Base-by-base conservation (phyloP, 2,329 filamentous ascomycete genomes). In the Capronia americana region DNA sequence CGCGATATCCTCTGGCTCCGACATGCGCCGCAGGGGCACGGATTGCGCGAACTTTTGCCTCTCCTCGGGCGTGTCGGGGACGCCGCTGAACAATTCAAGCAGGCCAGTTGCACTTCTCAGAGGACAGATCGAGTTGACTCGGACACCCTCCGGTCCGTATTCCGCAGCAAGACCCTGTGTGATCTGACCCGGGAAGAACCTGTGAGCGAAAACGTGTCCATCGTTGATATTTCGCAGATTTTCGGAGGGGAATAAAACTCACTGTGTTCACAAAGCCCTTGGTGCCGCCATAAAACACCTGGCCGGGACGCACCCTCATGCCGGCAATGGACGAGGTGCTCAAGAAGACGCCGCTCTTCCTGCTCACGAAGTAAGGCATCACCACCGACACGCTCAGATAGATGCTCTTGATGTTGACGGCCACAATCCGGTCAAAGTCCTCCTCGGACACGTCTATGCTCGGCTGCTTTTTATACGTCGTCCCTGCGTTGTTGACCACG, bases 81-180 rank as follows among this genome's bases (percentile, higher is more conserved):
- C 76, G 0, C 80, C 80, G 11, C 72, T 69, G 66, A 75, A 76
- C 28, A 56, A 26, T 55, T 66, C 65, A 20, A 81, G 86, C 20
- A 92, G 82, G 1, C 86, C 88, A 0, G 90, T 92, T 14, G 83
- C 88, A 30, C 46, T 38, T 0, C 92, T 80, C 0, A 91, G 83
- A 0, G 90, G 90, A 54, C 87, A 90, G 12, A 93, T 86, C 1
- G 86, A 85, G 69, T 92, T 92, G 72, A 93, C 88, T 0, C 90
- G 85, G 69, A 93, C 91, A 69, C 91, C 84, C 61, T 90, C 85
- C 0, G 86, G 84, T 0, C 88, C 90, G 71, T 90, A 92, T 75
- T 93, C 90, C 1, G 90, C 87, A 0, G 90, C 90, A 69, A 93
- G 82, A 7, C 64, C 64, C 44, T 66, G 56, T n/a, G 64, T 66